Base-by-base conservation (phyloP, 2,329 filamentous ascomycete genomes). In the Sporothrix globosa region DNA sequence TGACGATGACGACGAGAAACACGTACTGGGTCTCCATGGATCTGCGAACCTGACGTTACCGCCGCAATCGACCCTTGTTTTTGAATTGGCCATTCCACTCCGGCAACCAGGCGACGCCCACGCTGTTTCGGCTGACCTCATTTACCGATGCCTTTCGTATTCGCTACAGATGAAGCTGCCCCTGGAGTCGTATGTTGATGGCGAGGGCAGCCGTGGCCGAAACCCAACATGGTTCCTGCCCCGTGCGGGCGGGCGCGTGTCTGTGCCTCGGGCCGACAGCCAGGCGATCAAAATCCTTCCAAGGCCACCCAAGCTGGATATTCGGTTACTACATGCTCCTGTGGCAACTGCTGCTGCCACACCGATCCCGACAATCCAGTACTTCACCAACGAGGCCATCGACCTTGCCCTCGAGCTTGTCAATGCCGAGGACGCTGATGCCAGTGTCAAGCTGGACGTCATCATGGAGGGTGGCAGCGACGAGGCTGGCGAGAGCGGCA, bases 221-320 rank as follows among this genome's bases (percentile, higher is more conserved):
- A 48, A 48, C 4, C 80, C 82, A 52, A 77, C 84, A 0, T 90
- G 88, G 87, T 85, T 85, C 71, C 78, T 82, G 2, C 78, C 70
- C 3, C 48, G 54, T 81, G 7, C 78, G 79, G 2, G 79, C 81
- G 17, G 77, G 78, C 83, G 80, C 68, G 84, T 83, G 71, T 82
- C 80, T 39, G 78, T 87, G 24, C 79, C 83, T 39, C 83, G 87
- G 10, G 74, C 80, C 13, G 82, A 85, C 61, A 81, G 86, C 10
- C 83, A 86, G 46, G 81, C 82, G 1, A 86, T 97, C 70, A 90
- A 88, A 70, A 89, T 99, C 30, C 84, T 93, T 69, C 95, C 96
- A 1, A 92, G 96, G 74, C 96, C 95, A 39, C 96, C 96, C 0
- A 98, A 97, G 80, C 88, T 99, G 82, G 89, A 92, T 75, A 87